Percentiles rank a stretch among this genome's conserved stretches.
Evolutionary conservation across 2,329 filamentous ascomycete genomes (phyloP).

Genomic region (Fusarium palustre): DNA sequence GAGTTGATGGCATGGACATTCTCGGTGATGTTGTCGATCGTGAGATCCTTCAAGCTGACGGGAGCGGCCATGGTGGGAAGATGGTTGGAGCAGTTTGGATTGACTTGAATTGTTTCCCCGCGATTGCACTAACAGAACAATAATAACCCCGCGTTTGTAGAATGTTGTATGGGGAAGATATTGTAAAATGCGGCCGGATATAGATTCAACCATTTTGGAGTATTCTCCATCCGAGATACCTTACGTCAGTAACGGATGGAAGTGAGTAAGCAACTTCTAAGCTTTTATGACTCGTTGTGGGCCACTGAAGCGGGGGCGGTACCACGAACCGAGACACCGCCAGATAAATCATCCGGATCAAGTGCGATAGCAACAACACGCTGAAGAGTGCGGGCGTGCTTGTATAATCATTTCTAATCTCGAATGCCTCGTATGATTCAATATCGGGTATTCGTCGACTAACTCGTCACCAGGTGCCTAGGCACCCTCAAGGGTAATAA

Average conservation of each 20-base stretch:
- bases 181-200: not conserved
- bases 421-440: too few species aligned
- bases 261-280: slow-evolving; percentile 5
- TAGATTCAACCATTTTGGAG: not conserved
- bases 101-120: too few species aligned
- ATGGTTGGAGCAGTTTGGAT: rapidly evolving
- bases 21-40: slow-evolving; percentile 79
- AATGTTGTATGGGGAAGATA: not conserved
- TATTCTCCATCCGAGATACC: not conserved
- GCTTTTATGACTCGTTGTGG: not conserved
- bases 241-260: not conserved
- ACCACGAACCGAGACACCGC: not conserved
- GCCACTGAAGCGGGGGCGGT: not conserved
- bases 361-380: not conserved
- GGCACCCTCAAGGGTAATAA: too few species aligned
- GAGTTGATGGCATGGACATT: slow-evolving; percentile 79
- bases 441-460: not conserved
- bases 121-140: not conserved
- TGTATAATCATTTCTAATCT: not conserved
- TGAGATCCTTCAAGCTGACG: slow-evolving; percentile 62
- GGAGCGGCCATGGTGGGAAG: slow-evolving; percentile 11
- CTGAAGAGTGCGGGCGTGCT: not conserved
- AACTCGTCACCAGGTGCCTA: not conserved
- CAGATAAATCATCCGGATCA: not conserved
- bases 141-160: not conserved